Conservation (phyloP, 257 asterid genomes). For the Solanum peruvianum region DNA sequence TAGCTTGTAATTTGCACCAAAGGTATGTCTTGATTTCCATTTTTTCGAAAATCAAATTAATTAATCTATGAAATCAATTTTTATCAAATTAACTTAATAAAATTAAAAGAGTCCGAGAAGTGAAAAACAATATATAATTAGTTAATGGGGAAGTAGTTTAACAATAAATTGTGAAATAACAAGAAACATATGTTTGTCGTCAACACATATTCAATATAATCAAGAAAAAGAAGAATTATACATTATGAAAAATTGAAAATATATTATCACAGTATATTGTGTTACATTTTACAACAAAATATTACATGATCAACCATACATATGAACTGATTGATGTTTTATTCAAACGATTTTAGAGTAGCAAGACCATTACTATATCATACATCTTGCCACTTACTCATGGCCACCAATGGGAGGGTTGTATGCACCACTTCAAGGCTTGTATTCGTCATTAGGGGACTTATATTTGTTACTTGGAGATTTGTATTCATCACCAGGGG, state of each 20-base stretch:
- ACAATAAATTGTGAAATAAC: neutral
- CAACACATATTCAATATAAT: neutral
- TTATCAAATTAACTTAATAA: too few species aligned
- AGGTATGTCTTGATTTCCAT: too few species aligned
- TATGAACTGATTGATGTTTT: neutral
- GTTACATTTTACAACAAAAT: neutral
- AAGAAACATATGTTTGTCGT: neutral
- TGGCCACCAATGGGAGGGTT: neutral
- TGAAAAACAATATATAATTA: neutral
- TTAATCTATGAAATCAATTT: too few species aligned
- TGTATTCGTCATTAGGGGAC: too few species aligned
- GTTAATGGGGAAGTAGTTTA: neutral
- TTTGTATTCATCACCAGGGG: neutral
- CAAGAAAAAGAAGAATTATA: neutral
- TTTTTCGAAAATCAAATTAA: too few species aligned
- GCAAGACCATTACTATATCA: neutral
- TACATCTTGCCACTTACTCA: neutral
- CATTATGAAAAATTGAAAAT: neutral
- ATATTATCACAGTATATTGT: neutral
- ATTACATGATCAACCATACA: neutral
- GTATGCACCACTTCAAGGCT: neutral
- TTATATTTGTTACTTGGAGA: too few species aligned
- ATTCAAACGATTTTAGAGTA: neutral
- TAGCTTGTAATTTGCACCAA: too few species aligned
- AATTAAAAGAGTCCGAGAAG: neutral